Percentiles rank a stretch among this genome's conserved stretches.
Evolutionary conservation across 176 grass and related monocot genomes (phyloP).

Genomic region (Aegilops speltoides): DNA sequence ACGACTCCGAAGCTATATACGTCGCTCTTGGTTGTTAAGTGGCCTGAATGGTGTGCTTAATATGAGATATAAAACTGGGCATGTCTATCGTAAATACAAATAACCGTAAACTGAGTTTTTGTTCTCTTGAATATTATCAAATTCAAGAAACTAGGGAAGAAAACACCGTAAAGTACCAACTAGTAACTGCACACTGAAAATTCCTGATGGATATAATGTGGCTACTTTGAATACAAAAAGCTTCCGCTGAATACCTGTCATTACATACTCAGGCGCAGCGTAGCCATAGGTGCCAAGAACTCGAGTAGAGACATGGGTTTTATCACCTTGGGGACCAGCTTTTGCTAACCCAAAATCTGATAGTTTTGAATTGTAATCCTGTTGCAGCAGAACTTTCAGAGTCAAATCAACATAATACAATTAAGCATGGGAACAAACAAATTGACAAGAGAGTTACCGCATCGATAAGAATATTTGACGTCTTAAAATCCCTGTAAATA

Average conservation of each 20-base stretch:
- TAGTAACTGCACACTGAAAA: not conserved
- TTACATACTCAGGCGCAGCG: slow-evolving; percentile 92
- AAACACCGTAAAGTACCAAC: not conserved
- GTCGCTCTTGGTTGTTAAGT: slow-evolving; percentile 91
- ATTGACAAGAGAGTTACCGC: slow-evolving; percentile 38
- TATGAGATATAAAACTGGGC: slow-evolving; percentile 1
- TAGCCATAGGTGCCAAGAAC: slow-evolving; percentile 93
- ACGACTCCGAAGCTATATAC: slow-evolving; percentile 92
- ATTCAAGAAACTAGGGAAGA: not conserved
- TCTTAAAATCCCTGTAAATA: slow-evolving; percentile 98
- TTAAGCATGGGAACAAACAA: slow-evolving; percentile 1
- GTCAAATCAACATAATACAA: slow-evolving; percentile 12
- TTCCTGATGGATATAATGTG: not conserved
- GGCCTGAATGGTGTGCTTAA: slow-evolving; percentile 49
- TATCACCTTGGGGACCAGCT: slow-evolving; percentile 88
- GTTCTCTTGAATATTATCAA: not conserved
- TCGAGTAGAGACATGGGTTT: slow-evolving; percentile 84
- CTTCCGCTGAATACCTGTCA: slow-evolving; percentile 67
- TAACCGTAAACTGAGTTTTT: slow-evolving; percentile 8
- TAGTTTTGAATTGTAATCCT: slow-evolving; percentile 93
- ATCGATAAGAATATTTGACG: slow-evolving; percentile 95
- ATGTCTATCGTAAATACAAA: not conserved
- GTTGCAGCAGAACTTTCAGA: slow-evolving; percentile 2
- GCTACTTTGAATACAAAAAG: not conserved
- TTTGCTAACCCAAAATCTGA: slow-evolving; percentile 92